Conservation (phyloP, 768 basidiomycete species). For the Epithele typhae region DNA sequence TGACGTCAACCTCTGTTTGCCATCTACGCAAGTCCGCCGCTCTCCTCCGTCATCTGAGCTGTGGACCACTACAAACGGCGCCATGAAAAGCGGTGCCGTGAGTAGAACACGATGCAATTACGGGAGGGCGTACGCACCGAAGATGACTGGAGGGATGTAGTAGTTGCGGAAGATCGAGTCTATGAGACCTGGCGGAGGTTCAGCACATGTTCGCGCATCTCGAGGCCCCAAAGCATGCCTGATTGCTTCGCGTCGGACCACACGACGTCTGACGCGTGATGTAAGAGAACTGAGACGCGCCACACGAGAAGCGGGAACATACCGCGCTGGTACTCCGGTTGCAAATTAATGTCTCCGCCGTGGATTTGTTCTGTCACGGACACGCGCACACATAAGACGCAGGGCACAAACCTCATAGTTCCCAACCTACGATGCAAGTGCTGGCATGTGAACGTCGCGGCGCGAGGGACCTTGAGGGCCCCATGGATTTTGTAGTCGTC, state of each 20-base stretch:
- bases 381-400: too few species aligned
- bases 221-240: slow-evolving; percentile 18
- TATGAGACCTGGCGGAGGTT: slow-evolving; percentile 43
- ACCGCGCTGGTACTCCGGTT: slow-evolving; percentile 81
- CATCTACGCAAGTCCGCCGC: slow-evolving; percentile 67
- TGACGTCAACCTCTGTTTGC: slow-evolving; percentile 77
- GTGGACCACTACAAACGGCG: slow-evolving; percentile 39
- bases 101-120: too few species aligned
- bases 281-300: too few species aligned
- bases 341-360: slow-evolving; percentile 59
- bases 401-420: not conserved
- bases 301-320: too few species aligned
- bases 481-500: slow-evolving; percentile 20
- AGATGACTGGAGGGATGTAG: slow-evolving; percentile 77
- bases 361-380: slow-evolving; percentile 53
- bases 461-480: slow-evolving; percentile 20
- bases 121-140: slow-evolving; percentile 39
- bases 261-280: slow-evolving; percentile 77
- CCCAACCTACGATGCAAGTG: slow-evolving; percentile 27
- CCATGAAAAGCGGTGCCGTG: not conserved
- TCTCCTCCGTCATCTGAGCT: slow-evolving; percentile 58
- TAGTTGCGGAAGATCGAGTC: slow-evolving; percentile 79
- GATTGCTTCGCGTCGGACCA: slow-evolving; percentile 77
- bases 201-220: not conserved
- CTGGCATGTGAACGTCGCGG: slow-evolving; percentile 29